Percentiles rank a stretch among this genome's conserved stretches.
Evolutionary conservation across 2,329 filamentous ascomycete genomes (phyloP).

Genomic region (Periconia digitata): DNA sequence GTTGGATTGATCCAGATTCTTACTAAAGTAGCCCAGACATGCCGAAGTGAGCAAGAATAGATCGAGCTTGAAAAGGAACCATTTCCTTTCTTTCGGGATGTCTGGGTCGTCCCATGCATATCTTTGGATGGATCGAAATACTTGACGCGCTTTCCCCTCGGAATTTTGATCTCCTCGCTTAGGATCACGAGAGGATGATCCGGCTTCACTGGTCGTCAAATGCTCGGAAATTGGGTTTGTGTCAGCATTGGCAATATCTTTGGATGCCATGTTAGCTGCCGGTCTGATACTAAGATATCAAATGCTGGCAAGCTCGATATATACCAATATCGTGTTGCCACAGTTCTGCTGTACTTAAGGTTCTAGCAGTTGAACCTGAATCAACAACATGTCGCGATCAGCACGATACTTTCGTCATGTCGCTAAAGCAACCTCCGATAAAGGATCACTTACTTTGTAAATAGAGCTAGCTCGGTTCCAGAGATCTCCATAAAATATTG

Average conservation of each 20-base stretch:
- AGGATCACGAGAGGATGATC: not conserved
- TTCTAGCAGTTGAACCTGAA: too few relatives aligned
- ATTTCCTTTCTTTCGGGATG: slow-evolving; percentile 20
- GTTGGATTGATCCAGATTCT: slow-evolving; percentile 30
- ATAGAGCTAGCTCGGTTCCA: too few relatives aligned
- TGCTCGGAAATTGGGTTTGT: slow-evolving; percentile 2
- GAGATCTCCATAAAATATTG: too few relatives aligned
- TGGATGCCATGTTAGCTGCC: slow-evolving; percentile 8
- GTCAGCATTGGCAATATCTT: slow-evolving; percentile 3
- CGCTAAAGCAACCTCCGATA: too few relatives aligned
- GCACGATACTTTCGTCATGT: slow-evolving; percentile 14
- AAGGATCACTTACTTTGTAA: too few relatives aligned
- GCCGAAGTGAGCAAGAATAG: slow-evolving; percentile 25
- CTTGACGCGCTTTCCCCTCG: slow-evolving; percentile 14
- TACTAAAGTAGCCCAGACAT: slow-evolving; percentile 31
- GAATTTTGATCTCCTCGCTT: slow-evolving; percentile 19
- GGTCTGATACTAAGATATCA: too few relatives aligned
- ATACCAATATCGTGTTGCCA: too few relatives aligned
- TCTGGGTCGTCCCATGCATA: slow-evolving; percentile 23
- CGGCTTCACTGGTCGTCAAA: slow-evolving; percentile 11
- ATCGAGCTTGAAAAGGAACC: slow-evolving; percentile 34
- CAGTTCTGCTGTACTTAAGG: too few relatives aligned
- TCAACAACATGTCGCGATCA: slow-evolving; percentile 18
- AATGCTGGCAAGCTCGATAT: too few relatives aligned
- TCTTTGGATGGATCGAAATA: slow-evolving; percentile 17